Conservation (phyloP, 2,329 filamentous ascomycete species). For the Hysterium pulicare region DNA sequence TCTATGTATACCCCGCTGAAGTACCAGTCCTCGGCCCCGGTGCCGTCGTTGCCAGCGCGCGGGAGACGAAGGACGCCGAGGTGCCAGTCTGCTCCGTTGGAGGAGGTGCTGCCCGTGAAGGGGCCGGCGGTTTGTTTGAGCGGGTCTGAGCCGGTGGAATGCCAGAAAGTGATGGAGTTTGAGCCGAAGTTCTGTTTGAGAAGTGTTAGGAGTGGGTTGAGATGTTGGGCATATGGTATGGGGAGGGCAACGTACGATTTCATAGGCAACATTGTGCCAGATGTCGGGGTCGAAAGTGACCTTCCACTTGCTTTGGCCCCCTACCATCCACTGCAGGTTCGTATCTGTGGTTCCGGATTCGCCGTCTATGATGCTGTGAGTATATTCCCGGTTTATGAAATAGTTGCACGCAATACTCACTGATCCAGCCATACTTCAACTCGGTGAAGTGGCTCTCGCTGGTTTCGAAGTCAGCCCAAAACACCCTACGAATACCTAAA, state of each 20-base stretch:
- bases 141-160: conserved; percentile 60
- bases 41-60: conserved; percentile 52
- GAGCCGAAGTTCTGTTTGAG: conserved; percentile 55
- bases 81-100: conserved; percentile 71
- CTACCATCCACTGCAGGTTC: conserved; percentile 63
- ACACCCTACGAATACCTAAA: neutral
- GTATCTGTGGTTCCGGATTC: conserved; percentile 49
- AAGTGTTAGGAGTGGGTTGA: no score
- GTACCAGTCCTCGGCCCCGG: conserved; percentile 62
- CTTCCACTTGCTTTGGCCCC: conserved; percentile 60
- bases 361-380: conserved; percentile 28
- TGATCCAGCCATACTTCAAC: conserved; percentile 65
- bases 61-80: conserved; percentile 66
- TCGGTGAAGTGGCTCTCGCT: conserved; percentile 73
- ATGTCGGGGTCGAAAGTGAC: conserved; percentile 58
- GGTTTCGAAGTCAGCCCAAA: conserved; percentile 9
- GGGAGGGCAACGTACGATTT: conserved; percentile 49
- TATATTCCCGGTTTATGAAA: neutral
- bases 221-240: neutral
- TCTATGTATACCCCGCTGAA: conserved; percentile 72
- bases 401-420: no score
- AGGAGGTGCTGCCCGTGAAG: conserved; percentile 58
- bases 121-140: conserved; percentile 59
- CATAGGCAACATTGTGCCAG: conserved; percentile 75
- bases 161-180: conserved; percentile 64